Percentiles rank a stretch among this genome's conserved stretches.
Evolutionary conservation across 495 filamentous ascomycete species (phyloP).

Genomic region (Penicillium diatomitis): DNA sequence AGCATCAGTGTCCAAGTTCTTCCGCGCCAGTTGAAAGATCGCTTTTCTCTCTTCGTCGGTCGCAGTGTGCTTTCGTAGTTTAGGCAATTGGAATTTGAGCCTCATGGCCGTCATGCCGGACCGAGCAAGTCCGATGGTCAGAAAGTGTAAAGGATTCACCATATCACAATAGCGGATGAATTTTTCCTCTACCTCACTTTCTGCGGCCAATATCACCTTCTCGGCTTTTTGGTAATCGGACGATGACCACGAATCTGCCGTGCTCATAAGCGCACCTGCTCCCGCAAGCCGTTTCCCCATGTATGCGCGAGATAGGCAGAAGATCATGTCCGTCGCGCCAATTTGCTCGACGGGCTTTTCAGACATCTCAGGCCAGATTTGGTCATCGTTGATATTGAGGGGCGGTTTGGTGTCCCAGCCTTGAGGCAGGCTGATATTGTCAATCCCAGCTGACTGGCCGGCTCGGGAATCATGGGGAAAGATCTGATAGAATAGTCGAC

Average conservation of each 20-base stretch:
- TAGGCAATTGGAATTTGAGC: conserved; percentile 5
- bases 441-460: conserved; percentile 20
- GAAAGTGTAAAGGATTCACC: conserved; percentile 52
- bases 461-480: conserved; percentile 30
- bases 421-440: conserved; percentile 7
- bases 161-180: conserved; percentile 45
- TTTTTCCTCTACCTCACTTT: conserved; percentile 26
- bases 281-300: conserved; percentile 8
- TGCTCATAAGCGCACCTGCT: conserved; percentile 1
- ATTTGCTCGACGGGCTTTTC: conserved; percentile 28
- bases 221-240: conserved; percentile 33
- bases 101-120: conserved; percentile 13
- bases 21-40: conserved; percentile 12
- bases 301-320: conserved; percentile 57
- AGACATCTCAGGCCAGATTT: conserved; percentile 34
- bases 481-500: conserved; percentile 40
- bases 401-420: conserved; percentile 27
- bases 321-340: conserved; percentile 69
- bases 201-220: conserved; percentile 18
- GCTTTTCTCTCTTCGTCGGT: conserved; percentile 4
- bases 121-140: conserved; percentile 48
- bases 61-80: conserved; percentile 3
- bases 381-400: conserved; percentile 48
- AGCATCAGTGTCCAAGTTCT: conserved; percentile 12
- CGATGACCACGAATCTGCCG: conserved; percentile 2